A percentile compares a stretch with the other conserved stretches of the same genome.
Evolutionary conservation across 179 eudicot species (phyloP).

Genomic region (Carnegiea gigantea): DNA sequence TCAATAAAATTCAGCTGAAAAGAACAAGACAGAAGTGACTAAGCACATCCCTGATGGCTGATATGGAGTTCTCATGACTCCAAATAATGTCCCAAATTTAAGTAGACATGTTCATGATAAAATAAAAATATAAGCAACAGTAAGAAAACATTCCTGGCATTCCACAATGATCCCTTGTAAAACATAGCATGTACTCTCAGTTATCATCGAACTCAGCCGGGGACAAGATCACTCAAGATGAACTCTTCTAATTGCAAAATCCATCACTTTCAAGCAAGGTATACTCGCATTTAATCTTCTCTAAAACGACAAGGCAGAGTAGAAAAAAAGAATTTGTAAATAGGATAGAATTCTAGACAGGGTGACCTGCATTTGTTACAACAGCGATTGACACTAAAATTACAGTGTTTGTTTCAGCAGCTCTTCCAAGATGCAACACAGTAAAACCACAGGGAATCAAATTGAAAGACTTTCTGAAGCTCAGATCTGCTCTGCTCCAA

Average conservation of each 20-base stretch:
- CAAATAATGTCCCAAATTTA: too few species aligned
- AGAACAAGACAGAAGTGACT: too few species aligned
- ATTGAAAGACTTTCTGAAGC: constrained; percentile 1
- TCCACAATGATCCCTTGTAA: too few species aligned
- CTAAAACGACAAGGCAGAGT: background rate
- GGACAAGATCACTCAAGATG: background rate
- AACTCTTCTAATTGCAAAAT: too few species aligned
- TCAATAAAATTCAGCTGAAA: too few species aligned
- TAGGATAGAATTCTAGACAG: constrained; percentile 1
- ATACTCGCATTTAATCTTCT: too few species aligned
- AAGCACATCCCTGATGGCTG: too few species aligned
- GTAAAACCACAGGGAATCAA: constrained; percentile 19
- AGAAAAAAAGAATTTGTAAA: background rate
- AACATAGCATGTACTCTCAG: too few species aligned
- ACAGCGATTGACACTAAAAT: constrained; percentile 23
- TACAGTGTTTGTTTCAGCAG: constrained; percentile 25
- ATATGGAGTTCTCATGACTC: too few species aligned
- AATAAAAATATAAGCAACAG: too few species aligned
- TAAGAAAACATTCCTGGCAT: too few species aligned
- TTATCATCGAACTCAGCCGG: background rate
- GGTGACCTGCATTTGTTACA: constrained; percentile 28
- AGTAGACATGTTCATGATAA: too few species aligned
- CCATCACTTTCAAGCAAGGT: background rate
- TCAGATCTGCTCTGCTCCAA: constrained; percentile 18
- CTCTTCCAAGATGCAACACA: constrained; percentile 24